Base-by-base conservation (phyloP, 139 green algal species). In the Mychonastes homosphaera region DNA sequence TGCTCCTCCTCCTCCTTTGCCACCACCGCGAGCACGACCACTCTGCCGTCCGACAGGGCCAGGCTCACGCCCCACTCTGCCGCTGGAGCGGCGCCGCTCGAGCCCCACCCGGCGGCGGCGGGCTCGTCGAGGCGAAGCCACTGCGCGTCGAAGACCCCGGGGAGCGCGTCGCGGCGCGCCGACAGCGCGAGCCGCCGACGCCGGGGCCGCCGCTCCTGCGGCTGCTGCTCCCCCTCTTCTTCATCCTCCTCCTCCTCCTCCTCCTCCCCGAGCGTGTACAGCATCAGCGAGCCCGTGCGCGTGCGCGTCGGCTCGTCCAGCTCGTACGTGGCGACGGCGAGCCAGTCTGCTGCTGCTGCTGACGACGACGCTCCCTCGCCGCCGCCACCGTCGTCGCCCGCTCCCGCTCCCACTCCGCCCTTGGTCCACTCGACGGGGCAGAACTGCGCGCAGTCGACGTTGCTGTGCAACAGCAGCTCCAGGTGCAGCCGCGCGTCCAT, bases 251-350 rank as follows among this genome's bases (percentile, higher is more conserved):
- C 21, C 21, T 30, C 6, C 3, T 7, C n/a, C 26, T 15, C 38
- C 47, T 23, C 10, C n/a, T 24, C 18, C 13, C 29, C 21, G 19
- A 76, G 49, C 5, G 24, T 21, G 35, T 71, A 81, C 21, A 83
- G 50, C 56, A 80, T 70, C 13, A 84, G 54, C 18, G 45, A 55
- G 13, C 80, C 80, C 8, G 70, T 32, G 3, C 80, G 71, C 33
- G 28, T 7, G 15, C 67, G 44, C 3, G 26, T 75, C 2, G 58
- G 47, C 36, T 88, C 80, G 26, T 88, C 47, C 9, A 89, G 64
- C 46, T 89, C 70, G 60, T 89, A 89, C 1, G 77, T 89, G 29
- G 77, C 80, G 0, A 75, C 70, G 18, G 81, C 81, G 4, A 89
- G 67, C 28, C 56, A 26, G 13, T 63, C 2, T 2, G 38, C 23